Conservation (phyloP, 2,329 filamentous ascomycete species). For the Trichophyton verrucosum region DNA sequence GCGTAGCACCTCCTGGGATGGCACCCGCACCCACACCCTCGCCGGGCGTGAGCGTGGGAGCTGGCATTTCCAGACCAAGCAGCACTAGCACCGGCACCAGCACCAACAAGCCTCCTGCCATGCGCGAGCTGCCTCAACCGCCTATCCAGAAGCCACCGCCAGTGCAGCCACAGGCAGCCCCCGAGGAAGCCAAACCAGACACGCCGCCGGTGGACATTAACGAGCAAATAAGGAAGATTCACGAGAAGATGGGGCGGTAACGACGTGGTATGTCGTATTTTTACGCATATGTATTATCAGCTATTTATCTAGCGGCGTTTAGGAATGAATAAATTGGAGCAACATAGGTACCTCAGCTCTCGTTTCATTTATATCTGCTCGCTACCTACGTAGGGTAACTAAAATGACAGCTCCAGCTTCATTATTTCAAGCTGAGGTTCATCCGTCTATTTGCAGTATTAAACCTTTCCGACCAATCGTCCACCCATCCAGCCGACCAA, state of each 20-base stretch:
- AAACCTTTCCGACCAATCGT: no score
- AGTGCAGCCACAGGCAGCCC: background rate
- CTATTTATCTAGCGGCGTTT: no score
- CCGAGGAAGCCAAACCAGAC: constrained; percentile 14
- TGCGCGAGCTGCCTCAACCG: background rate
- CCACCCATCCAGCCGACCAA: no score
- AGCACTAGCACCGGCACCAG: background rate
- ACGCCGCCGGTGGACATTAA: constrained; percentile 56
- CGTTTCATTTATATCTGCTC: no score
- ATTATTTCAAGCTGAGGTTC: no score
- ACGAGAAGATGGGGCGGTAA: constrained; percentile 41
- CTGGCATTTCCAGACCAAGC: constrained; percentile 31
- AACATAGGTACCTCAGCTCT: no score
- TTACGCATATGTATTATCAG: background rate
- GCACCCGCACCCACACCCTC: no score
- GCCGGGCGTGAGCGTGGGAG: constrained; percentile 15
- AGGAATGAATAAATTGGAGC: no score
- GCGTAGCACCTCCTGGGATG: constrained; percentile 42
- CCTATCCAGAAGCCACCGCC: constrained; percentile 6
- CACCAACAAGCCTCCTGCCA: background rate
- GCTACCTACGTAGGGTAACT: no score
- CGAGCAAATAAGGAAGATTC: constrained; percentile 65
- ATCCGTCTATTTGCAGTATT: no score
- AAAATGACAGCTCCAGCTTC: no score
- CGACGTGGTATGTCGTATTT: background rate